phyloP scores from a whole-genome alignment of 306 rosid genomes.

The Corylus heterophylla region DNA sequence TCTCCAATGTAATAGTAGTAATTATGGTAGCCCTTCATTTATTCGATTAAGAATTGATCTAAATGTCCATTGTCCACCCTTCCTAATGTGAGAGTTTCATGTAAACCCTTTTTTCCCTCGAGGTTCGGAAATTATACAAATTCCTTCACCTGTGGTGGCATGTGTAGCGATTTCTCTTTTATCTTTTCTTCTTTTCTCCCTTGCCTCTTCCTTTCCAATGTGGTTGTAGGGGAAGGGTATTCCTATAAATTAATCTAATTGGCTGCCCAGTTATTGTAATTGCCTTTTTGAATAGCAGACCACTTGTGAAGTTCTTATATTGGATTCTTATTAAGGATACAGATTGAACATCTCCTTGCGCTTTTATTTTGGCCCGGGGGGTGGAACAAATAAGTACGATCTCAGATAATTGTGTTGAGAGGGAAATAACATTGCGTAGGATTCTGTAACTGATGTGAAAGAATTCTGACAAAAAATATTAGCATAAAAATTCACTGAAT shows the following conservation, averaged over 20 bases:
- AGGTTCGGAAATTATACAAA: too few species aligned
- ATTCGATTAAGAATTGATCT: not conserved
- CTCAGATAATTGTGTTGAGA: not conserved
- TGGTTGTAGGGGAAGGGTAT: not conserved
- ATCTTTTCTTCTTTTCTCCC: too few species aligned
- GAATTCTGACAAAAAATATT: not conserved
- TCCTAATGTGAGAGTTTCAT: too few species aligned
- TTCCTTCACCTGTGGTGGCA: too few species aligned
- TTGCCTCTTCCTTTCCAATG: not conserved
- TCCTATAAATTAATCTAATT: not conserved
- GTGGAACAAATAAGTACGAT: not conserved
- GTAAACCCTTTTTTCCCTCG: too few species aligned
- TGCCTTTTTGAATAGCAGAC: not conserved
- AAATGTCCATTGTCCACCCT: too few species aligned
- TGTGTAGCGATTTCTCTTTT: too few species aligned
- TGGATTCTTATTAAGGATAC: not conserved
- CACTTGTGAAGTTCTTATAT: not conserved
- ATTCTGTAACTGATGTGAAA: not conserved
- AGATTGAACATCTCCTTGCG: not conserved
- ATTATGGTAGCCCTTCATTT: not conserved
- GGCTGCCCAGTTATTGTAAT: not conserved
- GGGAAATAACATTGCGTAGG: constrained; percentile 7
- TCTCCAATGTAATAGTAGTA: not conserved
- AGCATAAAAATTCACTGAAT: not conserved
- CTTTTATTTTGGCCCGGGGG: too few species aligned